Evolutionary conservation across 768 basidiomycete species (phyloP).

Genomic region (Suillus luteus): DNA sequence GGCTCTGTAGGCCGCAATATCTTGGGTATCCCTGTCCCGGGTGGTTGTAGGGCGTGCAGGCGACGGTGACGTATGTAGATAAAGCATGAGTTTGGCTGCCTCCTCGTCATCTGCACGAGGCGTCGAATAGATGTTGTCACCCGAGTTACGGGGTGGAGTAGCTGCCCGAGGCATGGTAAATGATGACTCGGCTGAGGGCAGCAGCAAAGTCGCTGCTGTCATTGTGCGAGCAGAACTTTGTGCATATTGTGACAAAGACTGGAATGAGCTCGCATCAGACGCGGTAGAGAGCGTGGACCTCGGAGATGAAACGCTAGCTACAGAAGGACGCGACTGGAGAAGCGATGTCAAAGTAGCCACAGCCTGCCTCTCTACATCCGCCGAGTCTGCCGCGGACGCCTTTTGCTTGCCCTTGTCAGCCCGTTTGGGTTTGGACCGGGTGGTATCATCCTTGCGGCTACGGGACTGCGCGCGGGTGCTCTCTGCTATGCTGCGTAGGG

Average conservation of each 20-base stretch:
- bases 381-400: slow-evolving; percentile 34
- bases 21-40: slow-evolving; percentile 46
- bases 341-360: slow-evolving; percentile 79
- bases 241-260: slow-evolving; percentile 63
- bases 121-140: slow-evolving; percentile 44
- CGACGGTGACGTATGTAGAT: slow-evolving; percentile 82
- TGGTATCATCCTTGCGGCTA: slow-evolving; percentile 42
- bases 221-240: slow-evolving; percentile 66
- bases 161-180: slow-evolving; percentile 34
- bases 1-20: slow-evolving; percentile 57
- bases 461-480: slow-evolving; percentile 48
- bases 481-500: slow-evolving; percentile 47
- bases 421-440: slow-evolving; percentile 37
- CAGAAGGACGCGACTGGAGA: slow-evolving; percentile 63
- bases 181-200: slow-evolving; percentile 44
- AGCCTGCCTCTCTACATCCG: slow-evolving; percentile 77
- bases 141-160: slow-evolving; percentile 37
- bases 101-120: slow-evolving; percentile 68
- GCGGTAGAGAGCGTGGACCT: slow-evolving; percentile 70
- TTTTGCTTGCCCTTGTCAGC: slow-evolving; percentile 54
- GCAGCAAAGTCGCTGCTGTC: slow-evolving; percentile 40
- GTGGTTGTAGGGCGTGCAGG: slow-evolving; percentile 64
- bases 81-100: slow-evolving; percentile 85
- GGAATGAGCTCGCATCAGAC: slow-evolving; percentile 63
- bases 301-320: slow-evolving; percentile 64